A percentile compares a stretch with the other conserved stretches of the same genome.
phyloP scores from a whole-genome alignment of 768 basidiomycete genomes.

The Leccinellum albellum region DNA sequence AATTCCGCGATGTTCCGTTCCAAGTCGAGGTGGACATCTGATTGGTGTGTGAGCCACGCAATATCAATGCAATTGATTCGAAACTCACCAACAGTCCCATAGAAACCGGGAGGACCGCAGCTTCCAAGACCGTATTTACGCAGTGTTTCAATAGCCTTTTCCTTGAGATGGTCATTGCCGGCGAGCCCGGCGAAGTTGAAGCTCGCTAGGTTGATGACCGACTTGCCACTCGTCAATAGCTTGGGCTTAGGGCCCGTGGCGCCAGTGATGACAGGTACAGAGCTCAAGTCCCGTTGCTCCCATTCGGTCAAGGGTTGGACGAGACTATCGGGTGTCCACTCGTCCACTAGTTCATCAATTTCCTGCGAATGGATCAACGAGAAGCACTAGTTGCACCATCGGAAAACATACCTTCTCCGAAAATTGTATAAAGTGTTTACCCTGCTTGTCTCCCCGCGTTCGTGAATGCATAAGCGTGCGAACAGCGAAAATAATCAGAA shows the following conservation, averaged over 20 bases:
- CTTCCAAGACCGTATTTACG: slow-evolving; percentile 89
- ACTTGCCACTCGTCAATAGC: slow-evolving; percentile 65
- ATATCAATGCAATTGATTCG: background rate
- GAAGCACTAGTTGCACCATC: background rate
- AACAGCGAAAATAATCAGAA: slow-evolving; percentile 84
- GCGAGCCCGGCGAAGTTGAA: slow-evolving; percentile 91
- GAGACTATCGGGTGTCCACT: slow-evolving; percentile 89
- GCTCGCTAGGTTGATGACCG: slow-evolving; percentile 80
- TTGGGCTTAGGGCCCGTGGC: slow-evolving; percentile 82
- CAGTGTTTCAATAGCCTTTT: slow-evolving; percentile 78
- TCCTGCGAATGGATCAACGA: slow-evolving; percentile 51
- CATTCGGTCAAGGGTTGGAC: slow-evolving; percentile 53
- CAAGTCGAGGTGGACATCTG: slow-evolving; percentile 88
- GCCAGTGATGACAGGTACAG: slow-evolving; percentile 76
- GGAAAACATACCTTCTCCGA: slow-evolving; percentile 70
- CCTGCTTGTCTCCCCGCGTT: slow-evolving; percentile 79
- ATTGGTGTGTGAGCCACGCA: slow-evolving; percentile 5
- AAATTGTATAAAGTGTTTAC: slow-evolving; percentile 88
- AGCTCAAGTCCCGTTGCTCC: slow-evolving; percentile 66
- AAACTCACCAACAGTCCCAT: slow-evolving; percentile 86
- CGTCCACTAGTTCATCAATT: slow-evolving; percentile 93
- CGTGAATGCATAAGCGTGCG: slow-evolving; percentile 87
- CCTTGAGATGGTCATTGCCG: slow-evolving; percentile 83
- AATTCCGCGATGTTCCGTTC: slow-evolving; percentile 91
- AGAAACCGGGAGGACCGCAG: slow-evolving; percentile 96